Base-by-base conservation (phyloP, 2,329 filamentous ascomycete genomes). In the Penicillium decumbens region DNA sequence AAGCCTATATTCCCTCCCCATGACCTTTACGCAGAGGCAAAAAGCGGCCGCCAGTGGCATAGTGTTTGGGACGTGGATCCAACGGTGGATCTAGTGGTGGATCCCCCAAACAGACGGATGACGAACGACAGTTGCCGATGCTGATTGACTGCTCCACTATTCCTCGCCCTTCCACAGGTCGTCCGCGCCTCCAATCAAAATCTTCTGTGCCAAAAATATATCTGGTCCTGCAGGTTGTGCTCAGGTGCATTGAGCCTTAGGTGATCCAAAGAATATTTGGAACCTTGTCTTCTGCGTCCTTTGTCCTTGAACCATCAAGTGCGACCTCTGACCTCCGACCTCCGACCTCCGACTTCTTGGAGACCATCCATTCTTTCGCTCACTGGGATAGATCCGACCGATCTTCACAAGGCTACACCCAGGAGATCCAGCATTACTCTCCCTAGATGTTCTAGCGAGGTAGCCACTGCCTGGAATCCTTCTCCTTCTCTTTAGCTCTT, bases 161-260 rank as follows among this genome's bases (percentile, higher is more conserved):
- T 8, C 30, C 35, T 59, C 38, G 47, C 47, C 50, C 44, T 53
- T 25, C 37, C 7, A 9, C 50, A 44, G 51, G 33, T 46, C 46
- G 44, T 46, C 45, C 49, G 43, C 41, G 46, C 52, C 56, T 55
- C 57, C 56, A 57, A 58, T 59, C 54, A 60, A 41, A 55, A 45
- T 54, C 33, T 55, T 43, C 42, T 41, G 45, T 45, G 46, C 57
- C 57, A 58, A 60, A 60, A 60, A 60, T 60, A 60, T 59, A 53
- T 59, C 48, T 28, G 27, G 41, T 41, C 44, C 41, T 45, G 23
- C 47, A 49, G 51, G 53, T 44, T 54, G 52, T 47, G 47, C 48
- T 37, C 15, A 32, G 24, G 27, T 49, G 46, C 33, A 41, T 43
- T 23, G 29, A 4, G 20, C 20, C 45, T 42, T 32, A 29, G 43